Conservation (phyloP, 1,139 yeast genomes). For the Hansenula anomala region DNA sequence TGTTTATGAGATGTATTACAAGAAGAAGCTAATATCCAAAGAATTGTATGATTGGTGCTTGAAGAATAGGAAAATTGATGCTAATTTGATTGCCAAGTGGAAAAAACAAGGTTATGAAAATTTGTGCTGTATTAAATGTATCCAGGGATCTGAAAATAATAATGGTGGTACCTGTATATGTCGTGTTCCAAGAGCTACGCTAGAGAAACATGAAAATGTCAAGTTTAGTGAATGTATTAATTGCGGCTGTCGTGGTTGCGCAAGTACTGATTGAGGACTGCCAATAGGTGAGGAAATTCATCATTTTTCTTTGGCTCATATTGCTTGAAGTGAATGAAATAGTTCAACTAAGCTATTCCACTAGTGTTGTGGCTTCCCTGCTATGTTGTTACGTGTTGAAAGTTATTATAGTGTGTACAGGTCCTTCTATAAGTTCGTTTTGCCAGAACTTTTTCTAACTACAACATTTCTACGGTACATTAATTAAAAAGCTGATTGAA, state of each 20-base stretch:
- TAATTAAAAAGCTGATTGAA: too few species aligned
- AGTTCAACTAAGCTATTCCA: too few species aligned
- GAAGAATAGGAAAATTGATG: slow-evolving; percentile 64
- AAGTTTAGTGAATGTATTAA: slow-evolving; percentile 62
- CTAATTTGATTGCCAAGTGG: slow-evolving; percentile 82
- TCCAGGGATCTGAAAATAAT: slow-evolving; percentile 56
- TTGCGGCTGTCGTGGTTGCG: slow-evolving; percentile 89
- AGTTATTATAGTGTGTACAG: too few species aligned
- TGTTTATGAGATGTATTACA: slow-evolving; percentile 69
- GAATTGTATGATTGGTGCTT: slow-evolving; percentile 78
- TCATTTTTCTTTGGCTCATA: too few species aligned
- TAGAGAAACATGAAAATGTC: slow-evolving; percentile 31
- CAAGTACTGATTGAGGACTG: slow-evolving; percentile 58
- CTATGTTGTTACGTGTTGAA: too few species aligned
- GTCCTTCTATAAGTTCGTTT: too few species aligned
- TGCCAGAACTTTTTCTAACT: too few species aligned
- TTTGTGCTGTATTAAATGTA: slow-evolving; percentile 79
- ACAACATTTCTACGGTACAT: too few species aligned
- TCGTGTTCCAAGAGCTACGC: slow-evolving; percentile 67
- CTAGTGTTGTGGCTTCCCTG: too few species aligned
- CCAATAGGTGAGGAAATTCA: not conserved
- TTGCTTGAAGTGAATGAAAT: too few species aligned
- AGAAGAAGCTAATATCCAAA: slow-evolving; percentile 58
- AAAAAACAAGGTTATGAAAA: slow-evolving; percentile 85
- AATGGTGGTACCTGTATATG: slow-evolving; percentile 77